A percentile compares a stretch with the other conserved stretches of the same genome.
phyloP scores from a whole-genome alignment of 2,329 filamentous ascomycete species.

The Nothopassalora personata region DNA sequence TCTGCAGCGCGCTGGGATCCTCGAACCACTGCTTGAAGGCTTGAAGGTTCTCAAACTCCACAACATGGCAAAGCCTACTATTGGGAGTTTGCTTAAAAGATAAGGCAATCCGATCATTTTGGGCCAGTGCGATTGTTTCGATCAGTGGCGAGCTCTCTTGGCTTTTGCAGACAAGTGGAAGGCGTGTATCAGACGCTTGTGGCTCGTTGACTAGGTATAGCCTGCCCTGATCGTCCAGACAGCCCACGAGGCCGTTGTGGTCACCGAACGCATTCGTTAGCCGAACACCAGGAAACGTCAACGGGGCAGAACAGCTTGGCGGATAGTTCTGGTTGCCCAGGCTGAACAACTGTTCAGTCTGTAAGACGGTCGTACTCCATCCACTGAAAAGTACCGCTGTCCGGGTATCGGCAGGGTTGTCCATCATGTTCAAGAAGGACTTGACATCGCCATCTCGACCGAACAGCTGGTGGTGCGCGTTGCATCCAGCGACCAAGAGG shows the following conservation, averaged over 20 bases:
- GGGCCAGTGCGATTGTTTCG: constrained; percentile 24
- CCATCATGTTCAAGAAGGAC: constrained; percentile 8
- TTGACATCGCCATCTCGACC: constrained; percentile 15
- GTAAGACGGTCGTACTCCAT: constrained; percentile 31
- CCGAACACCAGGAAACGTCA: neutral
- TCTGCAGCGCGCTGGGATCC: constrained; percentile 20
- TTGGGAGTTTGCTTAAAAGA: constrained; percentile 26
- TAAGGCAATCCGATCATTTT: constrained; percentile 28
- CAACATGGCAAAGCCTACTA: constrained; percentile 22
- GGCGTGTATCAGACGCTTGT: neutral
- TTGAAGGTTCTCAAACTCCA: constrained; percentile 26
- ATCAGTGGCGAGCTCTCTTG: constrained; percentile 19
- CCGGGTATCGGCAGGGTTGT: neutral
- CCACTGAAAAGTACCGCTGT: constrained; percentile 26
- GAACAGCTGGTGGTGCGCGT: constrained; percentile 27
- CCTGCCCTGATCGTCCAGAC: constrained; percentile 22
- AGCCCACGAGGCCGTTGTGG: constrained; percentile 29
- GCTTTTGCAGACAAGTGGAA: constrained; percentile 1
- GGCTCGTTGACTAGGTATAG: constrained; percentile 18
- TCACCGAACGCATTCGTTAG: constrained; percentile 25
- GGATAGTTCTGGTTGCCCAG: constrained; percentile 16
- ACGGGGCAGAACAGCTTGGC: constrained; percentile 5
- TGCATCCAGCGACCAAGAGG: constrained; percentile 28
- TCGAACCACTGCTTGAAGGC: constrained; percentile 26
- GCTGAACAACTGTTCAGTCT: constrained; percentile 8